Conservation (phyloP, 202 grass and related monocot genomes). For the Panicum virgatum region DNA sequence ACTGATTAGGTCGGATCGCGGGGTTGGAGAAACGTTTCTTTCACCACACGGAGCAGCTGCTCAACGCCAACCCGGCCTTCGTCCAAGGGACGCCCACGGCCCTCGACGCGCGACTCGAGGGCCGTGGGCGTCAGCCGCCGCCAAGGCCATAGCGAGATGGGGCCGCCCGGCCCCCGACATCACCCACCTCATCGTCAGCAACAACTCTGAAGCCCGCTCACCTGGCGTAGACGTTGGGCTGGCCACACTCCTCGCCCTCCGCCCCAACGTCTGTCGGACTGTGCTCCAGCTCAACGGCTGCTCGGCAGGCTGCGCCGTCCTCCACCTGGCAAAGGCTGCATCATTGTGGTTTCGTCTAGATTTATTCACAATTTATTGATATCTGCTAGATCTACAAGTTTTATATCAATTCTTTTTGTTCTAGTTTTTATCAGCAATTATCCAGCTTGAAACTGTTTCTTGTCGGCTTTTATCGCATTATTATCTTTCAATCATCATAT, state of each 20-base stretch:
- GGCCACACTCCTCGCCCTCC: slow-evolving; percentile 32
- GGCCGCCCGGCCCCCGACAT: slow-evolving; percentile 4
- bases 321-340: slow-evolving; percentile 57
- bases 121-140: not conserved
- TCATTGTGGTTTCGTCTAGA: too few species aligned
- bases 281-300: slow-evolving; percentile 60
- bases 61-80: not conserved
- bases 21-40: not conserved
- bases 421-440: too few species aligned
- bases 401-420: too few species aligned
- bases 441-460: too few species aligned
- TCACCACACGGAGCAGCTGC: not conserved
- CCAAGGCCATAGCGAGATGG: not conserved
- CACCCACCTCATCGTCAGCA: not conserved
- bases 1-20: not conserved
- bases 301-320: slow-evolving; percentile 50
- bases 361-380: too few species aligned
- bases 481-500: too few species aligned
- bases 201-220: not conserved
- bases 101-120: not conserved
- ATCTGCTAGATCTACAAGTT: too few species aligned
- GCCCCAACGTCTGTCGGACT: slow-evolving; percentile 30
- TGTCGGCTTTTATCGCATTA: too few species aligned
- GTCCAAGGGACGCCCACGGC: not conserved
- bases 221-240: slow-evolving; percentile 30